Percentiles rank a stretch among this genome's conserved stretches.
Conservation (phyloP, 2,329 filamentous ascomycete species). For the Sporothrix dimorphospora region DNA sequence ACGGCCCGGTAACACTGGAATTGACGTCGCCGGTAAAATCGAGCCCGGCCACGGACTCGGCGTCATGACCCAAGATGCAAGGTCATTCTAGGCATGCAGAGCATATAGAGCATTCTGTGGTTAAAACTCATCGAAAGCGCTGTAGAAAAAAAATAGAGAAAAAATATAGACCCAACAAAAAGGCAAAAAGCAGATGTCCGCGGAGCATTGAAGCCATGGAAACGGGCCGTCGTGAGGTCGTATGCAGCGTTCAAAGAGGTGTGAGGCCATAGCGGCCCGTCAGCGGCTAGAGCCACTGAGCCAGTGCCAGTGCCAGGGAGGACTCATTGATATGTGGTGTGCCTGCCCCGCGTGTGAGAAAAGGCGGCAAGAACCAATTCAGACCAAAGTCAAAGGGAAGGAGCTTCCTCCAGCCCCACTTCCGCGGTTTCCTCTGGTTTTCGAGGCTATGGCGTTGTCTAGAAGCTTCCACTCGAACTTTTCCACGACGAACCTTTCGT, state of each 20-base stretch:
- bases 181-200: not conserved
- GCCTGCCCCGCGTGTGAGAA: conserved; percentile 7
- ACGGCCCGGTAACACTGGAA: conserved; percentile 61
- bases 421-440: not conserved
- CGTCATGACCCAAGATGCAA: not conserved
- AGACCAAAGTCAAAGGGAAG: conserved; percentile 6
- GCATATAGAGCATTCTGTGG: not conserved
- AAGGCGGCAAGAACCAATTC: not conserved
- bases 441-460: conserved; percentile 28
- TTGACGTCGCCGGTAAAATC: not conserved
- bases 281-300: not conserved
- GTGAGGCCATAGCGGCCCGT: conserved; percentile 11
- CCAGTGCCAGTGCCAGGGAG: not conserved
- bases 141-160: not conserved
- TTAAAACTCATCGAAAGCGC: not conserved
- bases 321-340: not conserved
- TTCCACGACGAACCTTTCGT: not conserved
- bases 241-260: not conserved
- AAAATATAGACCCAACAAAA: not conserved
- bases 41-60: not conserved
- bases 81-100: too few relatives aligned
- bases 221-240: not conserved
- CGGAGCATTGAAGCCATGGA: too few relatives aligned
- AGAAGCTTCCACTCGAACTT: conserved; percentile 30
- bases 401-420: conserved; percentile 25